Evolutionary conservation across 306 rosid genomes (phyloP).

Genomic region (Luffa aegyptiaca): DNA sequence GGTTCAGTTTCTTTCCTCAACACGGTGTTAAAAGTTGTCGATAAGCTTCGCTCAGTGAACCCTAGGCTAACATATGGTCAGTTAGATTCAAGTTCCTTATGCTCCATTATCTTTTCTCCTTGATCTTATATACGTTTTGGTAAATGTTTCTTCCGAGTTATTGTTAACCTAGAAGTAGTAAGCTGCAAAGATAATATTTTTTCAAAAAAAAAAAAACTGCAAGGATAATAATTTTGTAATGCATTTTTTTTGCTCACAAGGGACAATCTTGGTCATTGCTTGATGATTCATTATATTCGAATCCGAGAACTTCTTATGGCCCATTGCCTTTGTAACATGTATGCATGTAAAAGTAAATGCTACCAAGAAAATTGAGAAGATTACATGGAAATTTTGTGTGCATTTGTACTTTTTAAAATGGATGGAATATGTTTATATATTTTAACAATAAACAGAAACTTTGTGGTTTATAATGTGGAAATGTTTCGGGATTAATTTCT

Average conservation of each 20-base stretch:
- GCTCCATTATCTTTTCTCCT: neutral
- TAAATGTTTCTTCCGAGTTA: neutral
- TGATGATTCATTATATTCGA: neutral
- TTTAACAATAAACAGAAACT: neutral
- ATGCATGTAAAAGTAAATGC: neutral
- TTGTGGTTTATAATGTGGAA: neutral
- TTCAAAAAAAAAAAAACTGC: neutral
- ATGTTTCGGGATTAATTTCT: neutral
- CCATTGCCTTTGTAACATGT: neutral
- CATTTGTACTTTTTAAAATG: neutral
- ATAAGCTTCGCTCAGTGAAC: constrained; percentile 58
- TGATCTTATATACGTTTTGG: neutral
- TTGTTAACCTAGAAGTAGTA: neutral
- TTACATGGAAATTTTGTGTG: neutral
- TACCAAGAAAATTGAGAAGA: neutral
- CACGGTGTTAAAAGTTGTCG: constrained; percentile 61
- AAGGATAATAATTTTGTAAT: neutral
- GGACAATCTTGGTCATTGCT: neutral
- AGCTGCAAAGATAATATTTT: neutral
- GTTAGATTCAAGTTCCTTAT: constrained; percentile 4
- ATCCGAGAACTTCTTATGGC: neutral
- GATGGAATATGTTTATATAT: neutral
- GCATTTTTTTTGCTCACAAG: neutral
- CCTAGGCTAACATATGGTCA: constrained; percentile 61
- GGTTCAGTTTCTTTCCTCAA: constrained; percentile 69